These are phyloP conservation scores for Lithospermum erythrorhizon DNA, from an alignment of 257 asterid species.

Conservation along the genomic window DNA sequence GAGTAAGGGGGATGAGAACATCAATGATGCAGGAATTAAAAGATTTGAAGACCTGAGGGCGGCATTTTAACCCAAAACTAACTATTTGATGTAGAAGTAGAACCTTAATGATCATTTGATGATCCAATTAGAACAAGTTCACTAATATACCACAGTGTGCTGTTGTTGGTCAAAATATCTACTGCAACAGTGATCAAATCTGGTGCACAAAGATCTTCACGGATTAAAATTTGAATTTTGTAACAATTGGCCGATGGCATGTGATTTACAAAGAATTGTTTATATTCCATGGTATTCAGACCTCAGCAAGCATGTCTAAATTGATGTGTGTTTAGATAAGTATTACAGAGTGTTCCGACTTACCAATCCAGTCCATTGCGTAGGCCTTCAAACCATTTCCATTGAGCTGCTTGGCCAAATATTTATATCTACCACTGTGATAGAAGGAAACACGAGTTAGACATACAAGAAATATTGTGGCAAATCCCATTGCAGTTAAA, in stretches of 20 bases:
- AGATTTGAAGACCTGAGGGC: background rate
- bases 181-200: background rate
- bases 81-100: too few relatives aligned
- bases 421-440: slow-evolving; percentile 65
- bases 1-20: background rate
- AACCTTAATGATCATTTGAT: background rate
- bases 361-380: slow-evolving; percentile 98
- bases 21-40: background rate
- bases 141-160: background rate
- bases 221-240: too few relatives aligned
- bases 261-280: too few relatives aligned
- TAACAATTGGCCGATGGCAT: too few relatives aligned
- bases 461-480: background rate
- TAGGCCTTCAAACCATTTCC: slow-evolving; percentile 81
- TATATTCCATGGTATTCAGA: too few relatives aligned
- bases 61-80: background rate
- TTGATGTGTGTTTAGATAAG: too few relatives aligned
- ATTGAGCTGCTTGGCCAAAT: slow-evolving; percentile 72
- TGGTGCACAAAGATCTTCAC: too few relatives aligned
- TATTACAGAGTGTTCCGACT: slow-evolving; percentile 12
- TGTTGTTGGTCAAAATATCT: background rate
- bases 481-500: background rate
- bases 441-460: slow-evolving; percentile 1
- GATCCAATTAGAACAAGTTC: background rate
- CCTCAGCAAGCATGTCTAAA: too few relatives aligned